Base-by-base conservation (phyloP, 2,329 filamentous ascomycete genomes). In the Annulohypoxylon truncatum region DNA sequence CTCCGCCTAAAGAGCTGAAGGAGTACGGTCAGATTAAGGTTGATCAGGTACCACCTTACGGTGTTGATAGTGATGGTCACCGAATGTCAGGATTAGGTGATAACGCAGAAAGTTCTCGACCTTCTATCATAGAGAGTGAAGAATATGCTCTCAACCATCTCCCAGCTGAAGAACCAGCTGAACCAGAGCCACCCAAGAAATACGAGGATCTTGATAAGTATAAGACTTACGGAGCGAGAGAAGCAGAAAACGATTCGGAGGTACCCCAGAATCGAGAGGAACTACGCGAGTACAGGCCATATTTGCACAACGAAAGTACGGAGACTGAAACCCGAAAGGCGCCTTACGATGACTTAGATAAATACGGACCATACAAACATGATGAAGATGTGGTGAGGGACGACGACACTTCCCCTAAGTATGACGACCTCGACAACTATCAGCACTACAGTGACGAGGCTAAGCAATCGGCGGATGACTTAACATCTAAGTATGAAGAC, bases 381-480 rank as follows among this genome's bases (percentile, higher is more conserved):
- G 53, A 79, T 51, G 73, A 79, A 9, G 74, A 78, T 22, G 70
- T 73, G 3, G 68, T 72, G 0, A 61, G 62, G 9, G 66, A 77
- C 18, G 71, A 77, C 15, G 71, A 79, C 44, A 55, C 75, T 8
- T 59, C 76, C n/a, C 68, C 73, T 29, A 72, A 78, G 55, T 81
- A 83, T 59, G 75, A 82, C 2, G 83, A 85, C 50, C 72, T 85
- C 22, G 80, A 82, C 51, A 65, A 74, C 18, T 82, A 82, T n/a
- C 78, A 80, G 61, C 67, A 75, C 12, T 82, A 83, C 66, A 66
- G 76, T 2, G 78, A 82, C 26, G 74, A 81, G 20, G 66, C 69
- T 7, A 58, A 60, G 31, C 67, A 71, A 20, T 66, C 24, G 12
- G 22, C 62, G 58, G 57, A 40, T 57, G 71, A 71, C 46, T 64